These are phyloP conservation scores for Bocquillonia castaneifolia DNA, from an alignment of 441 rosid species.

Conservation along the genomic window DNA sequence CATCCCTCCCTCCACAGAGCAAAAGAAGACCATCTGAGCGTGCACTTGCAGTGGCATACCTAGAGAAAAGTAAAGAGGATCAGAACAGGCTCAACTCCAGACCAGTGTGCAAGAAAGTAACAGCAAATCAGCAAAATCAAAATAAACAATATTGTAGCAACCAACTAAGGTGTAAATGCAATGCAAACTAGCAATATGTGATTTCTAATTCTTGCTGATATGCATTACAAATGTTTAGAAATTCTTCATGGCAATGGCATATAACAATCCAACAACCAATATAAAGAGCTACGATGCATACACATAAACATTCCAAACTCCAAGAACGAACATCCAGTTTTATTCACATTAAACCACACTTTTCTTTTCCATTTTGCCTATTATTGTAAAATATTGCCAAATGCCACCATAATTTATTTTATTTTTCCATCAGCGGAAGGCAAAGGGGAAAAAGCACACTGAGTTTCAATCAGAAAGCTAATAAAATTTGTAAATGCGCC, in stretches of 20 bases:
- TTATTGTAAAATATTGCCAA: neutral
- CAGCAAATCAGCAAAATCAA: slow-evolving; percentile 1
- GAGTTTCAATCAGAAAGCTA: neutral
- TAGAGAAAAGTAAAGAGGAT: slow-evolving; percentile 33
- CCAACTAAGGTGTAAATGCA: no score
- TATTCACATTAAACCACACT: no score
- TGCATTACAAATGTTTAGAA: neutral
- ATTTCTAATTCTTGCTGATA: neutral
- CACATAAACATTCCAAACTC: neutral
- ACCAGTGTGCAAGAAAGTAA: slow-evolving; percentile 7
- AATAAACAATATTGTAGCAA: slow-evolving; percentile 1
- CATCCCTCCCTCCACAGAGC: slow-evolving; percentile 98
- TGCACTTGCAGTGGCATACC: slow-evolving; percentile 99
- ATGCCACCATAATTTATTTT: neutral
- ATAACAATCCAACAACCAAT: neutral
- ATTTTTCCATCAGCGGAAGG: neutral
- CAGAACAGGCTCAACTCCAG: slow-evolving; percentile 12
- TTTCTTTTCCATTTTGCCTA: no score
- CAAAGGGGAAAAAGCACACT: neutral
- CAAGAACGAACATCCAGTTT: no score
- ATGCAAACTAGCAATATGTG: no score
- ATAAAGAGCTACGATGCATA: neutral
- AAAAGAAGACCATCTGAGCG: slow-evolving; percentile 98
- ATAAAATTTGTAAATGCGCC: neutral
- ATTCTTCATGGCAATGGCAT: neutral